Conservation (phyloP, 768 basidiomycete genomes). For the Tulasnella sp. region DNA sequence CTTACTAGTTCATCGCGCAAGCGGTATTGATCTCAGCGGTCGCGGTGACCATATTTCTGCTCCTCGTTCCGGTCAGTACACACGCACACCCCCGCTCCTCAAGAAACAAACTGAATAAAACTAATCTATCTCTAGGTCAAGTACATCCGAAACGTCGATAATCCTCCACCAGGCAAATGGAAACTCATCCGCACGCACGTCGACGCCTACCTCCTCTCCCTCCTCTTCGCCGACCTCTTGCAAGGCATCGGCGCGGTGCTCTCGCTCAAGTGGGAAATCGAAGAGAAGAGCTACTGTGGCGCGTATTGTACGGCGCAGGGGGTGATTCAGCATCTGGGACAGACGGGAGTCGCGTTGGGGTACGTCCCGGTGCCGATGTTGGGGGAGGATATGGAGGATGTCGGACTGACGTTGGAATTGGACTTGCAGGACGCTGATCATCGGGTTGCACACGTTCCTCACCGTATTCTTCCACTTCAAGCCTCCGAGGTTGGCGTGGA, state of each 20-base stretch:
- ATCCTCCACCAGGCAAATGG: not conserved
- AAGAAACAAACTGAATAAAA: too few species aligned
- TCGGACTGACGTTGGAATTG: not conserved
- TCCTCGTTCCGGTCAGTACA: not conserved
- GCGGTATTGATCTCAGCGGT: constrained; percentile 1
- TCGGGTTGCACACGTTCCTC: constrained; percentile 9
- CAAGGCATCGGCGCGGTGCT: constrained; percentile 6
- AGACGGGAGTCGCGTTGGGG: constrained; percentile 9
- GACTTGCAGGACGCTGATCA: not conserved
- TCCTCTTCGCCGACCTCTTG: constrained; percentile 10
- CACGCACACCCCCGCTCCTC: too few species aligned
- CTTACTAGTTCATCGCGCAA: constrained; percentile 7
- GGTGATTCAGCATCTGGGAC: constrained; percentile 4
- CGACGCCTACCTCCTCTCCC: constrained; percentile 11
- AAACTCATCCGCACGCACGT: constrained; percentile 12
- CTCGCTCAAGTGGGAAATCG: constrained; percentile 1
- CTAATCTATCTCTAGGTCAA: too few species aligned
- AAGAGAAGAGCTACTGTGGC: not conserved
- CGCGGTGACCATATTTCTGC: not conserved
- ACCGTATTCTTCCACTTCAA: constrained; percentile 8
- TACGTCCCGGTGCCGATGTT: not conserved
- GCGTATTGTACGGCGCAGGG: constrained; percentile 9
- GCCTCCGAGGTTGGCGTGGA: not conserved
- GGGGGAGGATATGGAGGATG: too few species aligned
- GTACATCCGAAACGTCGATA: not conserved